These are phyloP conservation scores for Hondaea fermentalgiana DNA, from an alignment of 108 stramenopile genomes.

Conservation along the genomic window DNA sequence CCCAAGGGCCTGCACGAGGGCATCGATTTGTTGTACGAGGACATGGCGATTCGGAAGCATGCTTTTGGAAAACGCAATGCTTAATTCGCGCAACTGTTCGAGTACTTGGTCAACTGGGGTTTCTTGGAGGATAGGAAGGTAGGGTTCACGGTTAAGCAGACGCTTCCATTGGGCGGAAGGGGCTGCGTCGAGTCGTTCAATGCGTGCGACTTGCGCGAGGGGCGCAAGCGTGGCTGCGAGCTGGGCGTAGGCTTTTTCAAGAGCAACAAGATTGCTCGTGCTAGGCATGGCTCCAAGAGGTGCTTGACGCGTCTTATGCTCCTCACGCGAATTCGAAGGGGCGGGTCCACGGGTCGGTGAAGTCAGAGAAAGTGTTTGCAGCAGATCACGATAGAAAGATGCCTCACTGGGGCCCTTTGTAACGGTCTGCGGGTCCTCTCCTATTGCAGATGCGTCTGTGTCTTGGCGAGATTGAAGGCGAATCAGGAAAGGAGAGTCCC, in stretches of 20 bases:
- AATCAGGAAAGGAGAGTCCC: too few species aligned
- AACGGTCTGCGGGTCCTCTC: too few species aligned
- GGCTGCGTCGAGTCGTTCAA: neutral
- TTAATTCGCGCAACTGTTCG: neutral
- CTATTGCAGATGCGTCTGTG: too few species aligned
- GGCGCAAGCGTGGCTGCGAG: neutral
- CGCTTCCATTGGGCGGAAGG: neutral
- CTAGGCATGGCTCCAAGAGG: neutral
- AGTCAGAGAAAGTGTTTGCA: too few species aligned
- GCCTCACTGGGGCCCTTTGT: too few species aligned
- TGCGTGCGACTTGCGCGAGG: neutral
- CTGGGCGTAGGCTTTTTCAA: neutral
- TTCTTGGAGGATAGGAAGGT: neutral
- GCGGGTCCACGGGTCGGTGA: too few species aligned
- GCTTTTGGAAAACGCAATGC: neutral
- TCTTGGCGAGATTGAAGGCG: too few species aligned
- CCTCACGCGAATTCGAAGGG: too few species aligned
- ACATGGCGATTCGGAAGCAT: neutral
- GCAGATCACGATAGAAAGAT: too few species aligned
- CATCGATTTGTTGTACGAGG: neutral
- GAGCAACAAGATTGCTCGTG: neutral
- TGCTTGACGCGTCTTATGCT: too few species aligned
- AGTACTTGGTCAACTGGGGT: neutral
- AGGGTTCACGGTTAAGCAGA: neutral
- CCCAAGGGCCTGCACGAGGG: neutral